Evolutionary conservation across 192 early-diverging fungal species (phyloP).

Genomic region (Coemansia erecta): DNA sequence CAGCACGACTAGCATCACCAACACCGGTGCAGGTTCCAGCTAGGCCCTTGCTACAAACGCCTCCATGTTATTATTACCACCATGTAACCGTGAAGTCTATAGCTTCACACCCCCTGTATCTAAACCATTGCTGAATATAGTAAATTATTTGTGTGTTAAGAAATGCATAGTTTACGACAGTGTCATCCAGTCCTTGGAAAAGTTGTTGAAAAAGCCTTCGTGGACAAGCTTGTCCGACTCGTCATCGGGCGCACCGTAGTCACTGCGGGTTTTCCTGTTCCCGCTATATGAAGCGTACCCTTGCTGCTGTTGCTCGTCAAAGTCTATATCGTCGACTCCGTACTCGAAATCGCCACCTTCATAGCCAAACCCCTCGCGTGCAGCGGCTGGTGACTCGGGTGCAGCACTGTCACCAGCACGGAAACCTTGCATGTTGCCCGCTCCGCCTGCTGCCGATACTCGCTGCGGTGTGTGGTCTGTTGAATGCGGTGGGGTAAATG

Average conservation of each 20-base stretch:
- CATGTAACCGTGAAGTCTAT: neutral
- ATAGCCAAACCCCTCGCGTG: neutral
- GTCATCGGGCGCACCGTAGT: slow-evolving; percentile 5
- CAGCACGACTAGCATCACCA: neutral
- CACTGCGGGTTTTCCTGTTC: too few species aligned
- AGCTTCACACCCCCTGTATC: neutral
- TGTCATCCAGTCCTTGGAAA: slow-evolving; percentile 35
- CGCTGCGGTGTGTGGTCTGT: slow-evolving; percentile 34
- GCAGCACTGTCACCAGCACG: slow-evolving; percentile 36
- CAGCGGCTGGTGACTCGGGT: slow-evolving; percentile 30
- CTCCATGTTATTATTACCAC: too few species aligned
- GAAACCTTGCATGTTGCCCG: neutral
- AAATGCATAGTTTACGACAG: slow-evolving; percentile 2
- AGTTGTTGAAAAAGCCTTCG: slow-evolving; percentile 28
- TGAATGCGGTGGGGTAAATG: slow-evolving; percentile 39
- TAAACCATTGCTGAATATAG: neutral
- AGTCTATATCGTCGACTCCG: neutral
- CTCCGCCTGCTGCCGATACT: neutral
- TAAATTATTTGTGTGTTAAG: neutral
- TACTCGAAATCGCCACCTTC: neutral
- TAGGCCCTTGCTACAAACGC: too few species aligned
- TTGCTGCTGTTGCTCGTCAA: neutral
- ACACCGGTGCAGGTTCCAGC: too few species aligned
- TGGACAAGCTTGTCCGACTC: slow-evolving; percentile 27
- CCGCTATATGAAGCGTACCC: too few species aligned